phyloP scores from a whole-genome alignment of 257 asterid genomes.

The Schizonepeta tenuifolia region DNA sequence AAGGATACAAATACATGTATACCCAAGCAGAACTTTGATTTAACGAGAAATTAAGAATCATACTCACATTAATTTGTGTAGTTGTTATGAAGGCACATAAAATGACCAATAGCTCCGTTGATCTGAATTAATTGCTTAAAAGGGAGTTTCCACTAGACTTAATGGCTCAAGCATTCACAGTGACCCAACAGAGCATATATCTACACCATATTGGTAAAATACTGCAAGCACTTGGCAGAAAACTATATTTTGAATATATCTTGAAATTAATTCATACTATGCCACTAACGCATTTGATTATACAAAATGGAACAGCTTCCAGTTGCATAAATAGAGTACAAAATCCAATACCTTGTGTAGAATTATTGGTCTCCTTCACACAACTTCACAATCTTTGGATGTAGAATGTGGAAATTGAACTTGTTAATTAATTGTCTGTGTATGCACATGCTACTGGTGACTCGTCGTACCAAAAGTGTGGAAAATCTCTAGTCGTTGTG shows the following conservation, averaged over 20 bases:
- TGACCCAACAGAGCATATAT: not conserved
- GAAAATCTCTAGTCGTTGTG: too few relatives aligned
- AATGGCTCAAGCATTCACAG: not conserved
- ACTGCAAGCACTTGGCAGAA: slow-evolving; percentile 6
- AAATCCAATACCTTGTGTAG: not conserved
- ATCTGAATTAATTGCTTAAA: too few relatives aligned
- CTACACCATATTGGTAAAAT: not conserved
- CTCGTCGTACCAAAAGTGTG: not conserved
- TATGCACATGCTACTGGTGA: not conserved
- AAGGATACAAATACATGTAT: not conserved
- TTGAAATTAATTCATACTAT: slow-evolving; percentile 9
- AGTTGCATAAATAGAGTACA: slow-evolving; percentile 8
- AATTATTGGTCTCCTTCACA: too few relatives aligned
- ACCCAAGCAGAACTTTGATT: not conserved
- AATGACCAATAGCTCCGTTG: too few relatives aligned
- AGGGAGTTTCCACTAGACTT: too few relatives aligned
- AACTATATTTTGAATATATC: not conserved
- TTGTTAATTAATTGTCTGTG: not conserved
- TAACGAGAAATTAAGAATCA: not conserved
- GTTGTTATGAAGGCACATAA: too few relatives aligned
- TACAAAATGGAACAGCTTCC: not conserved
- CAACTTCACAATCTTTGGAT: too few relatives aligned
- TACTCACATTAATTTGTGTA: too few relatives aligned
- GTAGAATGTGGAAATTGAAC: too few relatives aligned
- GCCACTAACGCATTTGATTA: not conserved